Evolutionary conservation across 1,139 yeast genomes (phyloP), one percentile per base, ranked within the genome.

Genomic region (Geotrichum bryndzae): DNA sequence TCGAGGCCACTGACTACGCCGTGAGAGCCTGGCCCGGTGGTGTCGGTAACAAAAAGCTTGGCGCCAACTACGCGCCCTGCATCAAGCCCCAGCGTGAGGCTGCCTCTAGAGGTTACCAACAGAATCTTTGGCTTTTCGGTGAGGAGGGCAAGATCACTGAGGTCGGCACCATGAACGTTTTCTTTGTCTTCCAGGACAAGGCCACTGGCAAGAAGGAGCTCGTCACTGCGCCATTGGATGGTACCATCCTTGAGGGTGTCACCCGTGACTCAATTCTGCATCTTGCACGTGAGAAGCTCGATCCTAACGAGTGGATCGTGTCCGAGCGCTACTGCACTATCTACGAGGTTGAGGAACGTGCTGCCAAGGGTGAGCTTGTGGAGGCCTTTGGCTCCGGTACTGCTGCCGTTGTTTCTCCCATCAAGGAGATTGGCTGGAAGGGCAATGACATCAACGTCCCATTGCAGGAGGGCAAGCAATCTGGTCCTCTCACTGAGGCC

Each of bases 1-100:
- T 94, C 65, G 97, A 92, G 79, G 98, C 98, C 68, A 90, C 97
- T 46, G 96, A 90, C 73, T 96, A 96, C 56, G 94, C 65, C 25
- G 94, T 92, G 31, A 87, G 98, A 79, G 97, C 99, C 18, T 94
- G 98, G 98, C 98, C 98, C 71, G 97, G 97, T 72, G 99, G 98
- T 74, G 91, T 86, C 67, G 99, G 99, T 76, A 87, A 91, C 81
- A 87, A 85, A 77, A 94, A 94, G 79, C 84, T 94, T 70, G 99
- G 99, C 75, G 98, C 97, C 64, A 94, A 94, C 79, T 94, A 94
- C 74, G 98, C 97, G 53, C 97, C 98, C 62, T 89, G 97, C 75
- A 84, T 92, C 72, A 82, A 84, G 72, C 97, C 98, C 38, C 97
- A 90, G 78, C 79, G 84, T 68, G 84, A 86, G 76, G 98, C 99